Conservation (phyloP, 2,329 filamentous ascomycete genomes). For the Myriosclerotinia scirpicola region DNA sequence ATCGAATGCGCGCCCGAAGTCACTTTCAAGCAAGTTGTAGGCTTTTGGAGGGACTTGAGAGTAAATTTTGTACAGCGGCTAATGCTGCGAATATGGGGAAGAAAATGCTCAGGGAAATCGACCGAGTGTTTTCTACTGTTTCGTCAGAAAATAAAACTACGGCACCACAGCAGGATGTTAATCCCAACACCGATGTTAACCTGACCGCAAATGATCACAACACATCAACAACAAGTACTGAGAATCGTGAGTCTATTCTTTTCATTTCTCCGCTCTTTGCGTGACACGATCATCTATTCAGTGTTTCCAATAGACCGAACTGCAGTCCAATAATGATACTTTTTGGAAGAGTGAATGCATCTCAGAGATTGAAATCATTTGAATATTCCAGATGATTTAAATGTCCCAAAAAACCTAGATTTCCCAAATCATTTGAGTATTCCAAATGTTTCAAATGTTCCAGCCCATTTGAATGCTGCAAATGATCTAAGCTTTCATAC, state of each 20-base stretch:
- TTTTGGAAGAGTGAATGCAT: too few species aligned
- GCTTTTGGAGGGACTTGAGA: conserved; percentile 53
- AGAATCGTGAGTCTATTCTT: conserved; percentile 1
- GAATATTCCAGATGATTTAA: too few species aligned
- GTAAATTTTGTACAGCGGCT: conserved; percentile 57
- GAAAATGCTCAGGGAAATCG: conserved; percentile 34
- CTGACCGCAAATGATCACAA: background rate
- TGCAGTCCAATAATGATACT: too few species aligned
- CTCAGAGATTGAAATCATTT: too few species aligned
- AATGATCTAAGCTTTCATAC: too few species aligned
- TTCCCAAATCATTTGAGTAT: too few species aligned
- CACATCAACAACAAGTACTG: background rate
- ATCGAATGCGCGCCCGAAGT: conserved; percentile 54
- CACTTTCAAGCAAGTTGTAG: conserved; percentile 56
- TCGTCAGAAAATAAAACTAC: conserved; percentile 6
- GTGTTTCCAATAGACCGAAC: too few species aligned
- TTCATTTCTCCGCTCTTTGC: background rate
- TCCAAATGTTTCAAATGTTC: too few species aligned
- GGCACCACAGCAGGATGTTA: conserved; percentile 3
- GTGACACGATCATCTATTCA: too few species aligned
- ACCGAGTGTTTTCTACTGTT: conserved; percentile 31
- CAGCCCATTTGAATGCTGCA: too few species aligned
- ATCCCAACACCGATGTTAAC: background rate
- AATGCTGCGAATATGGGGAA: conserved; percentile 33
- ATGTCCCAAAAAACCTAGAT: too few species aligned